Percentiles rank a stretch among this genome's conserved stretches.
These are phyloP conservation scores for Podaxis mareebaensis DNA, from an alignment of 768 basidiomycete genomes.

Conservation along the genomic window DNA sequence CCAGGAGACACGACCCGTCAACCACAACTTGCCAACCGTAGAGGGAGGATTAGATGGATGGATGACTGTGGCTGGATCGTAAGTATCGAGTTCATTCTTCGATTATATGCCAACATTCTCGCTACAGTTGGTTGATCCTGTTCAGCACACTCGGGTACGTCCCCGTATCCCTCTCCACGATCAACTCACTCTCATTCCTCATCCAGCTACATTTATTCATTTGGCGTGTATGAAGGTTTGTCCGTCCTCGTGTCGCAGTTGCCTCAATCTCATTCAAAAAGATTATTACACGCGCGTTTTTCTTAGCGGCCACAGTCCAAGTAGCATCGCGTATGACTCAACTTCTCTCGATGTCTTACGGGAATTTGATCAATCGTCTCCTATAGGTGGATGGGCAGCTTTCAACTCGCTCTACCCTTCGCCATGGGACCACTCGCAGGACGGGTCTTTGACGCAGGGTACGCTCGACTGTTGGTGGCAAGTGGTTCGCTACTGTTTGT, in stretches of 20 bases:
- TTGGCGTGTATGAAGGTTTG: slow-evolving; percentile 35
- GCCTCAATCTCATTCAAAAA: slow-evolving; percentile 29
- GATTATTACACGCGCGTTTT: slow-evolving; percentile 45
- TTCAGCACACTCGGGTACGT: slow-evolving; percentile 46
- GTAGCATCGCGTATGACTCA: slow-evolving; percentile 41
- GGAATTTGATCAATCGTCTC: slow-evolving; percentile 9
- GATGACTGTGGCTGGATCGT: slow-evolving; percentile 47
- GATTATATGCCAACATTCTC: background rate
- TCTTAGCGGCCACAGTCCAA: slow-evolving; percentile 36
- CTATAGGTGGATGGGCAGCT: slow-evolving; percentile 48
- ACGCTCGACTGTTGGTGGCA: slow-evolving; percentile 34
- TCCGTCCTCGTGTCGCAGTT: background rate
- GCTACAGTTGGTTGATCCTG: slow-evolving; percentile 38
- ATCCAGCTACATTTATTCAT: slow-evolving; percentile 29
- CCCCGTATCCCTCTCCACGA: background rate
- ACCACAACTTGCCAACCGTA: slow-evolving; percentile 9
- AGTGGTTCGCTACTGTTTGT: slow-evolving; percentile 27
- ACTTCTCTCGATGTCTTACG: background rate
- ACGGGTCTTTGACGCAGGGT: slow-evolving; percentile 46
- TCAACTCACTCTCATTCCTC: background rate
- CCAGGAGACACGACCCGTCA: background rate
- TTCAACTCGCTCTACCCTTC: slow-evolving; percentile 47
- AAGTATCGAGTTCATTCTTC: slow-evolving; percentile 20
- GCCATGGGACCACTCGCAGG: slow-evolving; percentile 41
- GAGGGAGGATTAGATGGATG: slow-evolving; percentile 45